Conservation (phyloP, 1,284 basidiomycete genomes). For the Bondarzewia mesenterica region DNA sequence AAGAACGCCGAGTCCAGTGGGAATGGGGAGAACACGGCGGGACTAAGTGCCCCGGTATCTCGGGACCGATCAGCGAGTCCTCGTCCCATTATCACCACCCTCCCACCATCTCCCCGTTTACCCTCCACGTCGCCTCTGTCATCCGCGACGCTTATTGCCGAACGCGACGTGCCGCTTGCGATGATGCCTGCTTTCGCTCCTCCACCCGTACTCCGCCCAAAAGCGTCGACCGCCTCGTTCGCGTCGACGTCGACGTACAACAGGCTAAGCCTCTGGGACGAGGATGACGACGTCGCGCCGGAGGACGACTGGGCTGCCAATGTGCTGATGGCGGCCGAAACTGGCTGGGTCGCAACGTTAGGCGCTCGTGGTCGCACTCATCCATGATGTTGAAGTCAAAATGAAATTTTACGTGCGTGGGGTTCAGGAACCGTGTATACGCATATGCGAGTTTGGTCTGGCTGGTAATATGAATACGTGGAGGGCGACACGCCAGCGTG, state of each 20-base stretch:
- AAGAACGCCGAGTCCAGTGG: neutral
- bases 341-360: slow-evolving; percentile 10
- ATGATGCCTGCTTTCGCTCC: neutral
- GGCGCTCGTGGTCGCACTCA: neutral
- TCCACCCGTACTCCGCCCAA: neutral
- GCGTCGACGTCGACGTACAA: slow-evolving; percentile 25
- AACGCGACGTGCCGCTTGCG: neutral
- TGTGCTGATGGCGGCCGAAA: slow-evolving; percentile 47
- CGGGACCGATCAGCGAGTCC: neutral
- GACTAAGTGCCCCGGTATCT: neutral
- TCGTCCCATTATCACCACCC: neutral
- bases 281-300: slow-evolving; percentile 14
- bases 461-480: no score
- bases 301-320: slow-evolving; percentile 54
- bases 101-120: neutral
- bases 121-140: neutral
- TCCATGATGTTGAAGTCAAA: neutral
- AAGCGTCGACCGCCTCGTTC: neutral
- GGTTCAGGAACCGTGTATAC: no score
- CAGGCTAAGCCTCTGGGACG: slow-evolving; percentile 33
- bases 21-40: no score
- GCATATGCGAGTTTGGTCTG: no score
- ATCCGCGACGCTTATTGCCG: neutral
- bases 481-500: no score
- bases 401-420: neutral